phyloP scores from a whole-genome alignment of 345 rosid genomes.

The Dimocarpus longan region DNA sequence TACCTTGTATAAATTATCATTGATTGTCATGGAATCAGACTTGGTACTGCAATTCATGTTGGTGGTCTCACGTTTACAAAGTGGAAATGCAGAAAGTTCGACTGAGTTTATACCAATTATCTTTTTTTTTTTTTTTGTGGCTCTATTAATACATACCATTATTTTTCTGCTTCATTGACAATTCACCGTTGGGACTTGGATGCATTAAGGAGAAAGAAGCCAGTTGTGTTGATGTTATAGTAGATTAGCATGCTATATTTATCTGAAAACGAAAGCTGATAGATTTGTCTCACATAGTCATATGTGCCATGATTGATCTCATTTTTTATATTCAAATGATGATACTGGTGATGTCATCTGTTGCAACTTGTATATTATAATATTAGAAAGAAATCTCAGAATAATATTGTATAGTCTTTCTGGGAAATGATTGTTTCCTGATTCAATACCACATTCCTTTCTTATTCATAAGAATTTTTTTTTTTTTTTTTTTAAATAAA shows the following conservation, averaged over 20 bases:
- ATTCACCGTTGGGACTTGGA: background rate
- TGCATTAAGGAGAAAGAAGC: background rate
- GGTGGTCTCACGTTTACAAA: conserved; percentile 20
- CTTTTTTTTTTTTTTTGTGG: background rate
- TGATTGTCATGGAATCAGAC: conserved; percentile 16
- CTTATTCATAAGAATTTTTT: background rate
- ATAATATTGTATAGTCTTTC: background rate
- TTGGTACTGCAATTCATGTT: conserved; percentile 13
- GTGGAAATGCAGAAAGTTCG: conserved; percentile 10
- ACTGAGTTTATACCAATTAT: conserved; percentile 26
- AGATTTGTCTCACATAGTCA: background rate
- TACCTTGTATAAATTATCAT: conserved; percentile 25
- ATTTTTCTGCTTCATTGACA: background rate
- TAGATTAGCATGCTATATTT: background rate
- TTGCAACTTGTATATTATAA: background rate
- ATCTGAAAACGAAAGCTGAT: too few species aligned
- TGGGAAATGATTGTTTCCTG: background rate
- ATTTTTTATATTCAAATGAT: background rate
- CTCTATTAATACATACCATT: background rate
- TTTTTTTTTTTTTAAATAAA: too few species aligned
- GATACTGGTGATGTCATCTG: background rate
- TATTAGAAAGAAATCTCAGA: background rate
- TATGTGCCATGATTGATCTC: background rate
- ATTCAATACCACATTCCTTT: background rate
- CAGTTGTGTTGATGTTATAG: background rate